phyloP scores from a whole-genome alignment of 306 rosid species.

The Calophaca sinica region DNA sequence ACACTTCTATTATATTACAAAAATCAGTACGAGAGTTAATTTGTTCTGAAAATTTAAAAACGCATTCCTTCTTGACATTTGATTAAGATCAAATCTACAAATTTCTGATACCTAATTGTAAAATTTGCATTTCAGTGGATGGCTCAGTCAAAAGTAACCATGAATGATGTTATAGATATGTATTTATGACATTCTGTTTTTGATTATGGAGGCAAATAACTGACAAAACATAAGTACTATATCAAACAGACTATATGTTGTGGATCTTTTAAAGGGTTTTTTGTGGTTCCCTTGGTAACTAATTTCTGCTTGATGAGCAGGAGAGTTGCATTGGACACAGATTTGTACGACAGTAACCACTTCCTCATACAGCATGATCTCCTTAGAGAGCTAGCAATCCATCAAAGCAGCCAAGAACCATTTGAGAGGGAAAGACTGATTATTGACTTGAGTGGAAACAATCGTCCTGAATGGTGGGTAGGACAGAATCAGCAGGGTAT shows the following conservation, averaged over 20 bases:
- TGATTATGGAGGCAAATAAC: not conserved
- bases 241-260: not conserved
- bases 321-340: slow-evolving; percentile 48
- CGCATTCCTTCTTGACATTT: not conserved
- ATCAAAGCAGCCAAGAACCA: too few species aligned
- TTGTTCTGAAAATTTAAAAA: not conserved
- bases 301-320: slow-evolving; percentile 46
- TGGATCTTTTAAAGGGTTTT: not conserved
- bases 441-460: too few species aligned
- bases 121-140: not conserved
- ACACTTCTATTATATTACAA: too few species aligned
- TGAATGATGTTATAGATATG: not conserved
- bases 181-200: not conserved
- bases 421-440: too few species aligned
- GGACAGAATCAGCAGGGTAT: slow-evolving; percentile 41
- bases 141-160: not conserved
- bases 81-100: not conserved
- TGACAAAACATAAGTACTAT: not conserved
- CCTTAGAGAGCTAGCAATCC: slow-evolving; percentile 69
- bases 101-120: not conserved
- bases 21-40: not conserved
- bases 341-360: slow-evolving; percentile 56
- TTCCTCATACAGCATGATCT: slow-evolving; percentile 60
- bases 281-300: not conserved
- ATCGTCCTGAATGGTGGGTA: slow-evolving; percentile 55